A percentile compares a stretch with the other conserved stretches of the same genome.
Conservation (phyloP, 495 filamentous ascomycete genomes). For the Penicillium pancosmium region DNA sequence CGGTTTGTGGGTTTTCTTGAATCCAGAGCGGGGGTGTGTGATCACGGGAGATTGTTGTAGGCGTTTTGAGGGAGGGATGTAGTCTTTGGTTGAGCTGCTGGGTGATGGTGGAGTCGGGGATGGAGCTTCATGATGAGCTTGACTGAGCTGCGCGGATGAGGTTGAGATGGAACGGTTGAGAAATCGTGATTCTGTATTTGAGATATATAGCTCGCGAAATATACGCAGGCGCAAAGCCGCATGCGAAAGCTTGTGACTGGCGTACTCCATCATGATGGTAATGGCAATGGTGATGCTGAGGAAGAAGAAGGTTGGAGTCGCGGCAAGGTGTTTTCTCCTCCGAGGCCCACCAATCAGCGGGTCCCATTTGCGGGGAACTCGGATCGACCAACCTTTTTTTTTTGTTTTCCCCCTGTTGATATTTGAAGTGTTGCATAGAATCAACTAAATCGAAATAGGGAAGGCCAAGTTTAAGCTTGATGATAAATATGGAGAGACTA, state of each 20-base stretch:
- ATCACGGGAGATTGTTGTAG: slow-evolving; percentile 47
- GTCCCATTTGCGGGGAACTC: slow-evolving; percentile 23
- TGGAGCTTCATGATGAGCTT: slow-evolving; percentile 9
- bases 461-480: too few species aligned
- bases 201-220: slow-evolving; percentile 30
- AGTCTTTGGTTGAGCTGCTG: neutral
- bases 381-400: neutral
- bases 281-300: neutral
- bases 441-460: neutral
- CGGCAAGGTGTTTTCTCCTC: neutral
- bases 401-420: neutral
- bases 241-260: slow-evolving; percentile 29
- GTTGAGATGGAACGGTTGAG: slow-evolving; percentile 15
- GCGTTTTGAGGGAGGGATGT: slow-evolving; percentile 34
- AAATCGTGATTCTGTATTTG: slow-evolving; percentile 4
- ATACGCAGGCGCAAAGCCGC: slow-evolving; percentile 39
- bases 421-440: neutral
- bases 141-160: slow-evolving; percentile 4
- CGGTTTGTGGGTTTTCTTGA: slow-evolving; percentile 35
- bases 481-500: too few species aligned
- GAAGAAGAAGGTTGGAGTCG: slow-evolving; percentile 12
- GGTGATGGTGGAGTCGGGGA: neutral
- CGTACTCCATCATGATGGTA: slow-evolving; percentile 32
- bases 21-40: slow-evolving; percentile 23
- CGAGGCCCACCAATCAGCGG: slow-evolving; percentile 23